Evolutionary conservation across 169 alveolate species (phyloP).

Genomic region (Cryptosporidium viatorum): DNA sequence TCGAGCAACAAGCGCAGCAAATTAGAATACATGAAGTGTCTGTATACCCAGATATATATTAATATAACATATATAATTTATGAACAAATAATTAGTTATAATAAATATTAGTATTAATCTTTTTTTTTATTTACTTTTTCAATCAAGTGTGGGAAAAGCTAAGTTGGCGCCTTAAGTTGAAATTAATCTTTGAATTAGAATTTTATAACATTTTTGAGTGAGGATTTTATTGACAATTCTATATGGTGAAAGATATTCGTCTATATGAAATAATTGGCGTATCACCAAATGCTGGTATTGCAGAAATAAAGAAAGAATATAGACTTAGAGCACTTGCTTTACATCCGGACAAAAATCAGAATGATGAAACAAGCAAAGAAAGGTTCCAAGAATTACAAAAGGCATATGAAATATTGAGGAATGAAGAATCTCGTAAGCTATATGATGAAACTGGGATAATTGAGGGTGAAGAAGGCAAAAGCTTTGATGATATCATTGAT

Average conservation of each 20-base stretch:
- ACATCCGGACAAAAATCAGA: constrained; percentile 90
- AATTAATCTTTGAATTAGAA: too few relatives aligned
- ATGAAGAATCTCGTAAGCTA: constrained; percentile 70
- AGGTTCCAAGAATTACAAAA: constrained; percentile 83
- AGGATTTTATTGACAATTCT: background rate
- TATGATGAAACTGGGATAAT: constrained; percentile 67
- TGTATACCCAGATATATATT: background rate
- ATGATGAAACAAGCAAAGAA: constrained; percentile 82
- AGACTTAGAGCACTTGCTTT: constrained; percentile 79
- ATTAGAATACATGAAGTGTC: background rate
- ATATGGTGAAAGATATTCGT: constrained; percentile 49
- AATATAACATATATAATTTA: background rate
- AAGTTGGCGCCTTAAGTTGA: constrained; percentile 11
- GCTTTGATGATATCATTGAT: constrained; percentile 69
- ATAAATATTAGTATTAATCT: background rate
- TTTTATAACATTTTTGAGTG: background rate
- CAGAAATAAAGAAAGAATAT: constrained; percentile 85
- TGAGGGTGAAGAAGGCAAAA: constrained; percentile 77
- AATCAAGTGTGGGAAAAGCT: constrained; percentile 1
- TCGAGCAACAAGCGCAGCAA: too few relatives aligned
- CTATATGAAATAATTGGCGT: constrained; percentile 74
- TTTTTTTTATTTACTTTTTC: background rate
- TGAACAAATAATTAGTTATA: background rate
- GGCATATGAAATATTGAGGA: constrained; percentile 86
- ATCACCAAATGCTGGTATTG: constrained; percentile 77